Base-by-base conservation (phyloP, 1,139 yeast species). In the Suhomyces terraborum region DNA sequence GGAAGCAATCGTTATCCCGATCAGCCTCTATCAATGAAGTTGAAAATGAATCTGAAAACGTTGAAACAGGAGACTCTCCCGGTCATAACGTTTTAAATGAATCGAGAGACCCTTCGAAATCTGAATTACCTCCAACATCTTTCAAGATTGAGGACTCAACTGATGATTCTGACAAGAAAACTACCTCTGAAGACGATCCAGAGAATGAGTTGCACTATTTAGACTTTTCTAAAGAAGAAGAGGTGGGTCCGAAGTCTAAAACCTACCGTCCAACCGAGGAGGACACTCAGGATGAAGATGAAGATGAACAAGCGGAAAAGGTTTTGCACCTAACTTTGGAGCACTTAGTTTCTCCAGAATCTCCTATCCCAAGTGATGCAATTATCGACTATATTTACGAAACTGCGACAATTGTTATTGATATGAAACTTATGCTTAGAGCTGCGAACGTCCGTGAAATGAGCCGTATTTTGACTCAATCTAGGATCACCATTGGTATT, bases 401-500 rank as follows among this genome's bases (percentile, higher is more conserved):
- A 50, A 66, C 77, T 2, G 80, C 83, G 1, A 77, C 81, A 0
- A 59, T 82, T 35, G 79, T 78, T 0, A 77, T 80, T 45, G 91
- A 84, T 53, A 67, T 82, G 64, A 80, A 83, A 50, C 59, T 84
- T 45, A 71, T 84, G 73, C 59, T 83, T 35, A 68, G 89, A 44
- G 77, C 85, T 2, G 64, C 75, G 45, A 82, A 82, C 54, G 82
- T 78, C n/a, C 61, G 79, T 36, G 80, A 78, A 41, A 73, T 82
- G 75, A 70, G 80, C 6, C 64, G 64, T 31, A 63, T 69, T 8
- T 62, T 80, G 40, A 61, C 58, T 9, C 55, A 61, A 27, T 69
- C 73, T 35, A 68, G 64, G 42, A 50, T 48, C 6, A 73, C 67
- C 38, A 52, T 64, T 31, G 59, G 52, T 4, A 40, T 40, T 4